Evolutionary conservation across 805 yeast genomes (phyloP).

Genomic region (Metschnikowia vanudenii): DNA sequence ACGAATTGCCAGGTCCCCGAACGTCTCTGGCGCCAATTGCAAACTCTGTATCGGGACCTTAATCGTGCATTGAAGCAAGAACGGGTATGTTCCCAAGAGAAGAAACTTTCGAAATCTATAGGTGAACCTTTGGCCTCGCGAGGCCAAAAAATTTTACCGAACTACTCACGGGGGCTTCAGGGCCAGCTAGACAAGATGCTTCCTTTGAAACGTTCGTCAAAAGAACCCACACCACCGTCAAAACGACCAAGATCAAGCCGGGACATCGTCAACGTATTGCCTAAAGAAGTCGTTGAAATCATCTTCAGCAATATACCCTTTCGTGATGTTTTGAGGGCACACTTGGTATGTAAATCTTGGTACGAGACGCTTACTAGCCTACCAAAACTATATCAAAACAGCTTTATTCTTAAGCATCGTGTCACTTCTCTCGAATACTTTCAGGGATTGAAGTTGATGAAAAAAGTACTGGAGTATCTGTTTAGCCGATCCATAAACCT

Average conservation of each 20-base stretch:
- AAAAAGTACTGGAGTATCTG: constrained; percentile 21
- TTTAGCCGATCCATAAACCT: constrained; percentile 19
- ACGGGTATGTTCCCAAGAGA: neutral
- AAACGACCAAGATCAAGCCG: constrained; percentile 1
- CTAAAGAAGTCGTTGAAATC: constrained; percentile 29
- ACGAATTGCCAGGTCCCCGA: constrained; percentile 31
- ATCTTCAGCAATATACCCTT: constrained; percentile 27
- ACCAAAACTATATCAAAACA: constrained; percentile 26
- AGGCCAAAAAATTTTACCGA: neutral
- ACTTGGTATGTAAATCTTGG: constrained; percentile 36
- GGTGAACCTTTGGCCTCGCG: too few species aligned
- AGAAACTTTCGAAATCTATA: too few species aligned
- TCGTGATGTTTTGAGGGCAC: constrained; percentile 27
- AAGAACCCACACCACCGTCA: neutral
- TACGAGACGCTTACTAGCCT: constrained; percentile 26
- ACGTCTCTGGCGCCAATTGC: constrained; percentile 28
- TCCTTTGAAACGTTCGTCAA: constrained; percentile 20
- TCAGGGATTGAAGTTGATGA: constrained; percentile 30
- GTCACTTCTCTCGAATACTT: constrained; percentile 29
- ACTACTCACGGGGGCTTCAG: constrained; percentile 6
- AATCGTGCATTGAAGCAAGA: constrained; percentile 24
- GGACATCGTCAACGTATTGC: constrained; percentile 32
- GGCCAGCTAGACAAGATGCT: constrained; percentile 20
- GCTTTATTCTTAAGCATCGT: constrained; percentile 25
- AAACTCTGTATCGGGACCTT: constrained; percentile 23